These are phyloP conservation scores for Paratrimastix pyriformis DNA, from an alignment of 78 protist species.

Conservation along the genomic window DNA sequence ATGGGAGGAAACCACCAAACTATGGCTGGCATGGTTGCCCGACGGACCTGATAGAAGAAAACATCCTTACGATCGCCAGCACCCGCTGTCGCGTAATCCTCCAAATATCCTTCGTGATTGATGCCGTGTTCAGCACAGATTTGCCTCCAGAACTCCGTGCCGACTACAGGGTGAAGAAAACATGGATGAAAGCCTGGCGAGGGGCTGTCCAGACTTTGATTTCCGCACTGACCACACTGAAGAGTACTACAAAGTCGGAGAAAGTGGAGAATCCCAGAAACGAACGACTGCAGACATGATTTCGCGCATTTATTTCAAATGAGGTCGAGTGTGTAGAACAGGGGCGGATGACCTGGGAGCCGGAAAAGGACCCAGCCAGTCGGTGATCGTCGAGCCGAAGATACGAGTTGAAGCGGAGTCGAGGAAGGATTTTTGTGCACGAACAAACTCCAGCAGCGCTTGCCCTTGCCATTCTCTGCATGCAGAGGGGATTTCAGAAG, in stretches of 20 bases:
- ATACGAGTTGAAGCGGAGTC: too few species aligned
- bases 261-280: too few species aligned
- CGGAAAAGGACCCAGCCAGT: too few species aligned
- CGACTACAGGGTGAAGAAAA: constrained; percentile 50
- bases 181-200: background rate
- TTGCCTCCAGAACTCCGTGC: constrained; percentile 92
- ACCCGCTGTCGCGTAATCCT: constrained; percentile 48
- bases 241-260: constrained; percentile 46
- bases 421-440: too few species aligned
- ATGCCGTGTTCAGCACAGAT: constrained; percentile 96
- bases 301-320: too few species aligned
- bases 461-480: too few species aligned
- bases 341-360: too few species aligned
- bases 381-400: too few species aligned
- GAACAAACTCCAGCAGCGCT: too few species aligned
- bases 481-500: too few species aligned
- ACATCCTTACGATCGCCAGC: constrained; percentile 93
- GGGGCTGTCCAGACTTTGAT: constrained; percentile 68
- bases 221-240: constrained; percentile 97
- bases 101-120: constrained; percentile 66
- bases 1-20: background rate
- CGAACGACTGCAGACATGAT: too few species aligned
- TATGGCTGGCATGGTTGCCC: background rate
- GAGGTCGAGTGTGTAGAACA: too few species aligned
- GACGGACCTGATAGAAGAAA: constrained; percentile 78